A percentile compares a stretch with the other conserved stretches of the same genome.
phyloP scores from a whole-genome alignment of 176 grass and related monocot species.

The Rhynchospora tenuis region DNA sequence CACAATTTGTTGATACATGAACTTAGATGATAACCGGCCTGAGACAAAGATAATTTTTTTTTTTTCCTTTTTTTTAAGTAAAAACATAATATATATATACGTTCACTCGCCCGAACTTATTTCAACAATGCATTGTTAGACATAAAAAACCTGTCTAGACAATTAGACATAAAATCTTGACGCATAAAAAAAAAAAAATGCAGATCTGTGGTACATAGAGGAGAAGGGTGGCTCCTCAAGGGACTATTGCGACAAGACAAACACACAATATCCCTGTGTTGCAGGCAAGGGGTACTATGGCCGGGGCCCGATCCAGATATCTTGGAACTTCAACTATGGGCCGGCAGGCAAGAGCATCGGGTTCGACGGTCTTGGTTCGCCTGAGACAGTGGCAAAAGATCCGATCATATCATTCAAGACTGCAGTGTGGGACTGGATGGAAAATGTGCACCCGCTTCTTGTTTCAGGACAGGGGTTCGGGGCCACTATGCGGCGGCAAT shows the following conservation, averaged over 20 bases:
- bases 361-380: constrained; percentile 64
- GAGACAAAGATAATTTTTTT: neutral
- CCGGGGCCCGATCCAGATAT: constrained; percentile 64
- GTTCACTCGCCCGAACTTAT: too few relatives aligned
- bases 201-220: constrained; percentile 93
- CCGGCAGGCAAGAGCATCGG: constrained; percentile 69
- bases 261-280: constrained; percentile 51
- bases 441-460: constrained; percentile 39
- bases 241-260: constrained; percentile 57
- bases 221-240: constrained; percentile 66
- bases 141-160: too few relatives aligned
- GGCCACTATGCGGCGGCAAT: constrained; percentile 35
- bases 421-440: constrained; percentile 81
- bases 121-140: too few relatives aligned
- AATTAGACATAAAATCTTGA: neutral
- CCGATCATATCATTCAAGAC: constrained; percentile 54
- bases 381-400: constrained; percentile 64
- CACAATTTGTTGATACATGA: too few relatives aligned
- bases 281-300: constrained; percentile 72
- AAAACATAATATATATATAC: too few relatives aligned
- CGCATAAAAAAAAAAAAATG: neutral
- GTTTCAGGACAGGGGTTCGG: constrained; percentile 40
- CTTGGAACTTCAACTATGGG: constrained; percentile 95
- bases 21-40: too few relatives aligned
- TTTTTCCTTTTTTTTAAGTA: neutral